These are phyloP conservation scores for Starmerella khaoyaiensis DNA, from an alignment of 805 yeast species.

Conservation along the genomic window DNA sequence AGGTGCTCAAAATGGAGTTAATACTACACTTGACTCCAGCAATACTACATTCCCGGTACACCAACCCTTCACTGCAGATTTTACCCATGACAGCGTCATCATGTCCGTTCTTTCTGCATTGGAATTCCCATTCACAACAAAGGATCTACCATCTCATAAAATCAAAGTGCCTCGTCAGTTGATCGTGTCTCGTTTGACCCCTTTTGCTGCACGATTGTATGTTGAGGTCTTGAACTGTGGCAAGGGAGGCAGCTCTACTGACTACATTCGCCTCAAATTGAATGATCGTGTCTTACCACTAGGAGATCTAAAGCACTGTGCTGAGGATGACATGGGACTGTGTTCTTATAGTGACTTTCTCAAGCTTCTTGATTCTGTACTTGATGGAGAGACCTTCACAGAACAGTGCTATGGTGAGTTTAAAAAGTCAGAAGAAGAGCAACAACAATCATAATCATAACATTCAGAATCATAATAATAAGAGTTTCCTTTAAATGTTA, in stretches of 20 bases:
- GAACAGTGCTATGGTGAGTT: constrained; percentile 23
- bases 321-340: constrained; percentile 24
- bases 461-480: neutral
- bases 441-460: neutral
- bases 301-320: constrained; percentile 27
- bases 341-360: constrained; percentile 26
- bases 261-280: constrained; percentile 27
- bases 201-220: constrained; percentile 32
- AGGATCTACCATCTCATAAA: constrained; percentile 34
- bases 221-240: constrained; percentile 31
- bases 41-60: constrained; percentile 30
- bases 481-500: too few species aligned
- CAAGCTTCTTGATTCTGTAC: constrained; percentile 23
- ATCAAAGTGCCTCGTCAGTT: constrained; percentile 33
- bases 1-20: constrained; percentile 37
- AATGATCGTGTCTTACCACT: constrained; percentile 31
- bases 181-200: constrained; percentile 31
- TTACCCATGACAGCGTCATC: constrained; percentile 64
- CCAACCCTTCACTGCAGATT: constrained; percentile 49
- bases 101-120: constrained; percentile 50
- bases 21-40: constrained; percentile 30
- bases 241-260: constrained; percentile 16
- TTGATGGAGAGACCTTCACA: constrained; percentile 23
- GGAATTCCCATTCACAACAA: constrained; percentile 37
- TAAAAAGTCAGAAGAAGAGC: constrained; percentile 9